Conservation (phyloP, 2,329 filamentous ascomycete species). For the Ophiostoma sp. region DNA sequence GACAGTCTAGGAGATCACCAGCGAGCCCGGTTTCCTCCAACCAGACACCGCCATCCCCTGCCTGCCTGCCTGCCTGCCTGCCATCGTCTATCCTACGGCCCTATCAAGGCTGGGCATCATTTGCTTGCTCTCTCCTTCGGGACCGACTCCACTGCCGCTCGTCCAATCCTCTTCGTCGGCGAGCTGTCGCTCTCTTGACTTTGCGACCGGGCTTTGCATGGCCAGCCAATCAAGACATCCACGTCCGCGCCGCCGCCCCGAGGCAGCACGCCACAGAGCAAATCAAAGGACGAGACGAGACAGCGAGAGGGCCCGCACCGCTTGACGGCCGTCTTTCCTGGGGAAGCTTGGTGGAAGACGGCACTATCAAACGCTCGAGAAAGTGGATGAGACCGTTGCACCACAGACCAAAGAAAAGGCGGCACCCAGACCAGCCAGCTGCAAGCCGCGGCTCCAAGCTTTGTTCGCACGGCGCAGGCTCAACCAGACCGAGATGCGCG, state of each 20-base stretch:
- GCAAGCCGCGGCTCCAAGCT: no score
- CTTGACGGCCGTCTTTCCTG: not conserved
- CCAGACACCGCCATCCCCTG: slow-evolving; percentile 15
- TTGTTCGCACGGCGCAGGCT: no score
- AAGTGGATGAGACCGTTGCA: slow-evolving; percentile 2
- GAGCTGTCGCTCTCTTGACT: not conserved
- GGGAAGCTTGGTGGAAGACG: not conserved
- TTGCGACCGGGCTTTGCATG: not conserved
- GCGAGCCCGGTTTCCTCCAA: slow-evolving; percentile 11
- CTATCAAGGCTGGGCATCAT: not conserved
- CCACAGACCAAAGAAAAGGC: not conserved
- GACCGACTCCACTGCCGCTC: not conserved
- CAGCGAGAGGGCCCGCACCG: not conserved
- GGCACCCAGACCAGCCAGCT: no score
- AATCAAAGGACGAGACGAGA: not conserved
- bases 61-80: not conserved
- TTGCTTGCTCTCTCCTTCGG: not conserved
- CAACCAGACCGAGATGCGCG: no score
- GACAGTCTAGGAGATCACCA: slow-evolving; percentile 3
- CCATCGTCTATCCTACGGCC: no score
- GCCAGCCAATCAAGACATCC: slow-evolving; percentile 7
- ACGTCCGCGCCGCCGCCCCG: not conserved
- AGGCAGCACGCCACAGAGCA: not conserved
- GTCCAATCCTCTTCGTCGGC: not conserved
- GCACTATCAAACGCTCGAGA: not conserved